These are phyloP conservation scores for Bimuria novae-zelandiae DNA, from an alignment of 2,329 filamentous ascomycete species.

Conservation along the genomic window DNA sequence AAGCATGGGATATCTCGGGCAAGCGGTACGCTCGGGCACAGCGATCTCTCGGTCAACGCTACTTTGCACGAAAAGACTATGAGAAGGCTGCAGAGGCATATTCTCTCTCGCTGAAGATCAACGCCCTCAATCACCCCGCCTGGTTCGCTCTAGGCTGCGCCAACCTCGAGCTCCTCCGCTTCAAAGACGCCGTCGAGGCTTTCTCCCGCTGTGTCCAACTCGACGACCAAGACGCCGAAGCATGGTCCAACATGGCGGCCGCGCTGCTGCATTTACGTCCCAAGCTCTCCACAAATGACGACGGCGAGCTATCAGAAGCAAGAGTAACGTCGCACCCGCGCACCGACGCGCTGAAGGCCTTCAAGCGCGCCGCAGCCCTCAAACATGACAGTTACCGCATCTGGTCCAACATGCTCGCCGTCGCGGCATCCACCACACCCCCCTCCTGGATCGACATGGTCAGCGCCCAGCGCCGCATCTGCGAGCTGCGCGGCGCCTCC, in stretches of 20 bases:
- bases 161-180: conserved; percentile 75
- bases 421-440: conserved; percentile 77
- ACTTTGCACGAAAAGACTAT: conserved; percentile 69
- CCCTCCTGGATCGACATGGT: conserved; percentile 77
- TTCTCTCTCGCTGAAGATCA: conserved; percentile 73
- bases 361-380: conserved; percentile 82
- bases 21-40: conserved; percentile 84
- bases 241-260: conserved; percentile 93
- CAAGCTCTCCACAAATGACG: conserved; percentile 39
- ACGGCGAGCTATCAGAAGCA: conserved; percentile 48
- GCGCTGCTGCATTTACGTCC: conserved; percentile 74
- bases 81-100: conserved; percentile 77
- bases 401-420: conserved; percentile 94
- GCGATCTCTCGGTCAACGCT: conserved; percentile 80
- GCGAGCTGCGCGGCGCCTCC: conserved; percentile 69
- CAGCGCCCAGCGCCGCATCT: conserved; percentile 72
- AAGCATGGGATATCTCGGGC: conserved; percentile 85
- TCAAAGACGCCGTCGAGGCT: conserved; percentile 77
- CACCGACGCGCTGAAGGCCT: conserved; percentile 77
- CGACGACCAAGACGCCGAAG: conserved; percentile 87
- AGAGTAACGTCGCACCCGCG: conserved; percentile 54
- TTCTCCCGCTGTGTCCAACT: conserved; percentile 82
- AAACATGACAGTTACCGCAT: conserved; percentile 89
- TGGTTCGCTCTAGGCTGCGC: conserved; percentile 95
- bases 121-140: conserved; percentile 77